These are phyloP conservation scores for Ascosphaera pollenicola DNA, from an alignment of 2,329 filamentous ascomycete genomes.

Conservation along the genomic window DNA sequence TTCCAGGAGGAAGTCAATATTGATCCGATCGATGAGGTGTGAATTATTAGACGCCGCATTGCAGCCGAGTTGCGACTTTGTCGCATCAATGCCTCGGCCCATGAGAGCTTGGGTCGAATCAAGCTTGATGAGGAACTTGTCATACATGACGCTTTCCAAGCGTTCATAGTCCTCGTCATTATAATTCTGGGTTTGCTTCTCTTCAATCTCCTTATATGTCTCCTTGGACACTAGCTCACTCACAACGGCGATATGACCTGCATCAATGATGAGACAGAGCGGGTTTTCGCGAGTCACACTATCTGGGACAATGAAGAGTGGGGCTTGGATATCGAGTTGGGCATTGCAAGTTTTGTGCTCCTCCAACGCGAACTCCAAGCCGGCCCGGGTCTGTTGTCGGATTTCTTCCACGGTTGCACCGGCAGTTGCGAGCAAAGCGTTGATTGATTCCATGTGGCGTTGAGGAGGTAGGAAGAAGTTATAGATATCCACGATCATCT, in stretches of 20 bases:
- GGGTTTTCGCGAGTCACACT: slow-evolving; percentile 64
- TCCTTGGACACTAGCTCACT: slow-evolving; percentile 83
- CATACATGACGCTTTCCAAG: slow-evolving; percentile 88
- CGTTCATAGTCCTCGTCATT: slow-evolving; percentile 73
- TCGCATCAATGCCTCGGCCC: slow-evolving; percentile 76
- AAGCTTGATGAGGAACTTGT: slow-evolving; percentile 83
- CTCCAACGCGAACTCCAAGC: slow-evolving; percentile 84
- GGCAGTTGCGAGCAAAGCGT: slow-evolving; percentile 82
- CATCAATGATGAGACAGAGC: slow-evolving; percentile 83
- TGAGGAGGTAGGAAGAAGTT: slow-evolving; percentile 95
- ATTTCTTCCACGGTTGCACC: slow-evolving; percentile 90
- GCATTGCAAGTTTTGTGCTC: slow-evolving; percentile 98
- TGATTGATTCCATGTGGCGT: slow-evolving; percentile 95
- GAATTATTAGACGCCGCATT: slow-evolving; percentile 47
- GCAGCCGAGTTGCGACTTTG: slow-evolving; percentile 56
- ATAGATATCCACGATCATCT: slow-evolving; percentile 70
- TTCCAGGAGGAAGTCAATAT: slow-evolving; percentile 91
- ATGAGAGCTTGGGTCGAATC: slow-evolving; percentile 91
- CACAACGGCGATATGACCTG: slow-evolving; percentile 82
- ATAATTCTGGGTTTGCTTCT: slow-evolving; percentile 71
- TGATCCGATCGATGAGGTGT: slow-evolving; percentile 91
- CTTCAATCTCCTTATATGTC: slow-evolving; percentile 75
- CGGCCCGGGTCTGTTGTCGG: slow-evolving; percentile 83
- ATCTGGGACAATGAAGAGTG: slow-evolving; percentile 87
- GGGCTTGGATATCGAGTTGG: slow-evolving; percentile 83